phyloP scores from a whole-genome alignment of 768 basidiomycete species.

The Harrya chromipes region DNA sequence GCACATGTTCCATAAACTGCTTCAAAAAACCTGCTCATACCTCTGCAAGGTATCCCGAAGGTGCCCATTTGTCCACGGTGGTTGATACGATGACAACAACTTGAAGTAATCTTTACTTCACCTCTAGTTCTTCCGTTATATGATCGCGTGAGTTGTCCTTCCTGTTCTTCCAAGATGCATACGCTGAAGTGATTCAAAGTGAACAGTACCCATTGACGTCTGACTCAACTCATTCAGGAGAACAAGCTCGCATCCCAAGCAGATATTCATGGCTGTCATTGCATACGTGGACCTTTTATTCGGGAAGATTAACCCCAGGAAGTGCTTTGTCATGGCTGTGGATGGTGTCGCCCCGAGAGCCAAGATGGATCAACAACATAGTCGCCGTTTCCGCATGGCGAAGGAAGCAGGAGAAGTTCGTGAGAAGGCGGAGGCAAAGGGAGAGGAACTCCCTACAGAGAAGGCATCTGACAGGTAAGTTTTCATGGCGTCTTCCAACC shows the following conservation, averaged over 20 bases:
- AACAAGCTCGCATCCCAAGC: conserved; percentile 99
- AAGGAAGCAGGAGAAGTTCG: conserved; percentile 86
- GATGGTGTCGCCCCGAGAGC: conserved; percentile 97
- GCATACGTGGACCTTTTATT: conserved; percentile 96
- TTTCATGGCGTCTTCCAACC: not conserved
- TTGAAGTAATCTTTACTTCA: conserved; percentile 1
- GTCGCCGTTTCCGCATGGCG: conserved; percentile 89
- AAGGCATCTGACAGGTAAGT: conserved; percentile 94
- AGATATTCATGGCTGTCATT: conserved; percentile 96
- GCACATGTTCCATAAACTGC: not conserved
- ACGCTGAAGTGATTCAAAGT: conserved; percentile 38
- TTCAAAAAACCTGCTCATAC: not conserved
- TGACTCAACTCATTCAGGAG: conserved; percentile 94
- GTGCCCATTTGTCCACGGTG: conserved; percentile 32
- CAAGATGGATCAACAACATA: conserved; percentile 99
- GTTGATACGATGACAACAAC: conserved; percentile 4
- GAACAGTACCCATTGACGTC: conserved; percentile 98
- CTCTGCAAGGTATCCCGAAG: conserved; percentile 58
- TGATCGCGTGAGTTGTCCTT: conserved; percentile 64
- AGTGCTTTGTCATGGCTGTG: conserved; percentile 97
- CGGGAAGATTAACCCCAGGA: conserved; percentile 95
- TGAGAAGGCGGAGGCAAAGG: conserved; percentile 84
- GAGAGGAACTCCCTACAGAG: conserved; percentile 87
- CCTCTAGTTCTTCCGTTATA: conserved; percentile 90
- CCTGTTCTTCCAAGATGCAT: not conserved